phyloP scores from a whole-genome alignment of 2,329 filamentous ascomycete species.

The Teratosphaeria destructans region DNA sequence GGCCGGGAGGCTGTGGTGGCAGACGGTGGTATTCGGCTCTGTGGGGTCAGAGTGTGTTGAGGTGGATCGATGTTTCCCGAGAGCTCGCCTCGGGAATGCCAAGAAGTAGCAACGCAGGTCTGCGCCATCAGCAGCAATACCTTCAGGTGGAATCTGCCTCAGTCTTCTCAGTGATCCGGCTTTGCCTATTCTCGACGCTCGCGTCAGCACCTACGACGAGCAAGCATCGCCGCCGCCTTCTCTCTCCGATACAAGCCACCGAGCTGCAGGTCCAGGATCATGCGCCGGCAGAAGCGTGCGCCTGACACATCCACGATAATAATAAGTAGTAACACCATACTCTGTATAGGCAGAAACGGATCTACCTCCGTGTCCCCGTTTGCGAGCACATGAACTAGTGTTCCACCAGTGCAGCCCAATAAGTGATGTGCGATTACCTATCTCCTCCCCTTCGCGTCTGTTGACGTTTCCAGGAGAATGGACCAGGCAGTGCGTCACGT shows the following conservation, averaged over 20 bases:
- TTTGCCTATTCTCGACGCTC: not conserved
- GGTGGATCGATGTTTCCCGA: not conserved
- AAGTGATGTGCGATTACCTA: not conserved
- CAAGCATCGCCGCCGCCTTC: no score
- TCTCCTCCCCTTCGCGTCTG: not conserved
- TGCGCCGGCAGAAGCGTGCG: not conserved
- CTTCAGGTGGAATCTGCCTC: not conserved
- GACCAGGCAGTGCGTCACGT: not conserved
- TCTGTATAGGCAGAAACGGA: not conserved
- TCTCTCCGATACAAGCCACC: no score
- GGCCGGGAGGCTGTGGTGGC: conserved; percentile 55
- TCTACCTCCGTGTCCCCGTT: not conserved
- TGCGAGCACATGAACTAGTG: not conserved
- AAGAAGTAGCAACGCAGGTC: not conserved
- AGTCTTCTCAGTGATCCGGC: not conserved
- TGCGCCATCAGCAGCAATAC: not conserved
- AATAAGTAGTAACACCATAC: not conserved
- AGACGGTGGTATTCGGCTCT: conserved; percentile 60
- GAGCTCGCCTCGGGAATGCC: not conserved
- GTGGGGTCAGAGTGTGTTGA: conserved; percentile 28
- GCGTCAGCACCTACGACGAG: no score
- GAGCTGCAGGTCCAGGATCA: not conserved
- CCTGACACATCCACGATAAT: not conserved
- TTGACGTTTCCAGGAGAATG: not conserved
- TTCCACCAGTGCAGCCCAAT: not conserved